Conservation (phyloP, 108 stramenopile species). For the Stephanodiscus minutulus region DNA sequence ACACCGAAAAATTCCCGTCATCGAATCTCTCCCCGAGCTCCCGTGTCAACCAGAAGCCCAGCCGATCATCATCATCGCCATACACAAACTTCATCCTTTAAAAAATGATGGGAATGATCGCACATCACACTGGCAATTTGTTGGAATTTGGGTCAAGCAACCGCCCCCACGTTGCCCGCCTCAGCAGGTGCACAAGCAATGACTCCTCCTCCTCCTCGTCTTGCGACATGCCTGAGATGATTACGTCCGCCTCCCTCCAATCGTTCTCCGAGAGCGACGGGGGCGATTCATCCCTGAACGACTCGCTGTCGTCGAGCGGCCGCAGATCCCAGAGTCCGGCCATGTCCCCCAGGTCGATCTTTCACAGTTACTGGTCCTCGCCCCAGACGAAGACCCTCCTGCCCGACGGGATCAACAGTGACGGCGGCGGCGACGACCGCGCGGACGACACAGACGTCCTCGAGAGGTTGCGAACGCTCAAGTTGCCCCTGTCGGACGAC, state of each 20-base stretch:
- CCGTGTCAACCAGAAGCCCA: background rate
- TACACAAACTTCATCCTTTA: background rate
- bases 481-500: conserved; percentile 7
- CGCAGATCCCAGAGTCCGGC: background rate
- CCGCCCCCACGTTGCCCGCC: background rate
- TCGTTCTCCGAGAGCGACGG: background rate
- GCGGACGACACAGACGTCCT: conserved; percentile 16
- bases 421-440: background rate
- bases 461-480: conserved; percentile 9
- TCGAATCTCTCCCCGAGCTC: too few relatives aligned
- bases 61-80: too few relatives aligned
- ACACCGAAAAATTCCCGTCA: too few relatives aligned
- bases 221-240: conserved; percentile 3
- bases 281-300: background rate
- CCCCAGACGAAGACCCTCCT: conserved; percentile 4
- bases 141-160: background rate
- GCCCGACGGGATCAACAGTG: background rate
- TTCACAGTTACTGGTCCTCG: conserved; percentile 32
- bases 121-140: background rate
- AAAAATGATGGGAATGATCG: background rate
- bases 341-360: conserved; percentile 23
- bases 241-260: background rate
- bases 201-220: conserved; percentile 2
- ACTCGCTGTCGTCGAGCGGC: background rate
- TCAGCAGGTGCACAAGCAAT: background rate